Percentiles rank a stretch among this genome's conserved stretches.
phyloP scores from a whole-genome alignment of 2,329 filamentous ascomycete species.

The Exophiala dermatitidis region DNA sequence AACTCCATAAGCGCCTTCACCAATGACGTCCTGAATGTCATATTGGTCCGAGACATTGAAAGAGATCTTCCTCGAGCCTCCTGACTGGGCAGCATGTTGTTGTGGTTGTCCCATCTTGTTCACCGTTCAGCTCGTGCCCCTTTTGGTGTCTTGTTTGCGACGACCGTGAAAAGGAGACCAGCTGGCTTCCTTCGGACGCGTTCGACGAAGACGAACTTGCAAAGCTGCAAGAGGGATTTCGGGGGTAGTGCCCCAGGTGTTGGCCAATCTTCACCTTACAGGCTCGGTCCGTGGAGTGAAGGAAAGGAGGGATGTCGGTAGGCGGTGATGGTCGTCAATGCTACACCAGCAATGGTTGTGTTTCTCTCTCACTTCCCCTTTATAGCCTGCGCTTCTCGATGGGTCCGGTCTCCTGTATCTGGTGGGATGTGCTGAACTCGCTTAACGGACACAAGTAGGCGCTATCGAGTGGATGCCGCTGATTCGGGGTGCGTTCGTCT shows the following conservation, averaged over 20 bases:
- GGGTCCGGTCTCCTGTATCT: not conserved
- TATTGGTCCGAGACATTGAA: conserved; percentile 99
- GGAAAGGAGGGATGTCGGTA: not conserved
- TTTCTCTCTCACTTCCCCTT: not conserved
- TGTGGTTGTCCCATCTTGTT: conserved; percentile 38
- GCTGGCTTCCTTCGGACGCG: not conserved
- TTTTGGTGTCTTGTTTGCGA: not conserved
- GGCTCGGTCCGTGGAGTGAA: not conserved
- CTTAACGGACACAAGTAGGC: not conserved
- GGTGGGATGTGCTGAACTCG: not conserved
- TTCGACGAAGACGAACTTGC: not conserved
- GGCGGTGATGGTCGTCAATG: not conserved
- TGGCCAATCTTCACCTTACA: not conserved
- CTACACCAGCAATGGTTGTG: not conserved
- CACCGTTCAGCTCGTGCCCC: not conserved
- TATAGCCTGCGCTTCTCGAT: not conserved
- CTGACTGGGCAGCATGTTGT: conserved; percentile 44
- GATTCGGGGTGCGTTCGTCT: not conserved
- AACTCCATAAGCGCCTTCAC: conserved; percentile 95
- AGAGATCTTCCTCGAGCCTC: conserved; percentile 80
- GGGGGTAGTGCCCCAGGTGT: not conserved
- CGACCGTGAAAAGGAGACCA: not conserved
- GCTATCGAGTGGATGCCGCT: not conserved
- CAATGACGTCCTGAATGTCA: conserved; percentile 98
- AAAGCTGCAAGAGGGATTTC: not conserved